Conservation (phyloP, 2,329 filamentous ascomycete species). For the Chaetomium sp. region DNA sequence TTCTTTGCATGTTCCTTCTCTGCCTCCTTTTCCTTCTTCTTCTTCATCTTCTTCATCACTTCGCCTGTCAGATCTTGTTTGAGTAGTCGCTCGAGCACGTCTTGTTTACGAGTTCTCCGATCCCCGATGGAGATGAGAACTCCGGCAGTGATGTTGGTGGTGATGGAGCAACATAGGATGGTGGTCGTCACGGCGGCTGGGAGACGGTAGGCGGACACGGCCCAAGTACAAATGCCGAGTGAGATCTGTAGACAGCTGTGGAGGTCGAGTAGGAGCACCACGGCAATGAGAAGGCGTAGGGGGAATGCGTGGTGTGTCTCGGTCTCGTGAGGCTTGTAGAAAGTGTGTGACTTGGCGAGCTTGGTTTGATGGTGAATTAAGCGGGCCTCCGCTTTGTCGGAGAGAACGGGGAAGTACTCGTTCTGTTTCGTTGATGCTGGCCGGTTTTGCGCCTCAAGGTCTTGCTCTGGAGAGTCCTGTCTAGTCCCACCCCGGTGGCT, state of each 20-base stretch:
- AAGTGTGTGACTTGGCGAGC: constrained; percentile 75
- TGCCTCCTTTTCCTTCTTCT: constrained; percentile 37
- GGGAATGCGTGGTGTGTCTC: constrained; percentile 76
- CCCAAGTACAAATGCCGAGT: constrained; percentile 72
- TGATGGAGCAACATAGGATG: constrained; percentile 73
- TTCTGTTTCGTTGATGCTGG: constrained; percentile 37
- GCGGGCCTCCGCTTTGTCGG: constrained; percentile 57
- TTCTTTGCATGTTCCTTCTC: constrained; percentile 8
- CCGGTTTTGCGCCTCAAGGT: constrained; percentile 34
- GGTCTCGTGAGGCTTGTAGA: constrained; percentile 85
- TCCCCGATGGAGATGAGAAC: constrained; percentile 72
- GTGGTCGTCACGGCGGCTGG: constrained; percentile 70
- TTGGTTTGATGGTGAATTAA: constrained; percentile 73
- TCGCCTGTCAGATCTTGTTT: constrained; percentile 66
- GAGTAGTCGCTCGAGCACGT: constrained; percentile 70
- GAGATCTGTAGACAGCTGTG: constrained; percentile 77
- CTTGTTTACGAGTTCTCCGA: constrained; percentile 73
- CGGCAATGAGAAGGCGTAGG: constrained; percentile 63
- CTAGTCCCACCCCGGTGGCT: too few species aligned
- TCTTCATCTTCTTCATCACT: constrained; percentile 44
- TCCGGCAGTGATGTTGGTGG: constrained; percentile 70
- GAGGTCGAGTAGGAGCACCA: constrained; percentile 72
- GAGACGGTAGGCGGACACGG: constrained; percentile 63
- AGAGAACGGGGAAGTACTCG: constrained; percentile 53
- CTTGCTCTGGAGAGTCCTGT: constrained; percentile 1